These are phyloP conservation scores for Dactylellina cionopaga DNA, from an alignment of 2,329 filamentous ascomycete genomes.

Conservation along the genomic window DNA sequence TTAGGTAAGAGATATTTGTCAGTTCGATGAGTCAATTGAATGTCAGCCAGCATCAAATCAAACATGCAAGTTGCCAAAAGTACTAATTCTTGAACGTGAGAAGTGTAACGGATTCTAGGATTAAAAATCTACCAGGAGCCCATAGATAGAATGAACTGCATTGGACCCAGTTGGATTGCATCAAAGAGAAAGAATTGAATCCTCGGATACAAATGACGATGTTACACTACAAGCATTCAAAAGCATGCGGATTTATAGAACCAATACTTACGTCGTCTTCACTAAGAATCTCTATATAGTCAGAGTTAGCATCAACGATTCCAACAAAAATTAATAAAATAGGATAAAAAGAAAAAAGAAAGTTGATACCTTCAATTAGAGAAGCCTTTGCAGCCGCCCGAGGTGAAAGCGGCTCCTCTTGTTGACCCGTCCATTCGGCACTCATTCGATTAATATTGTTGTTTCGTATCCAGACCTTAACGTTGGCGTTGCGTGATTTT, in stretches of 20 bases:
- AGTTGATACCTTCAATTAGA: constrained; percentile 46
- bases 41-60: no score
- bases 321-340: neutral
- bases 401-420: constrained; percentile 52
- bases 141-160: no score
- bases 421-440: constrained; percentile 43
- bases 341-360: neutral
- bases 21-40: neutral
- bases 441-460: constrained; percentile 27
- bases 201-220: neutral
- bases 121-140: no score
- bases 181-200: neutral
- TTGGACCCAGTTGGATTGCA: no score
- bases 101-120: no score
- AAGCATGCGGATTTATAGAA: no score
- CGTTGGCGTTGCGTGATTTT: constrained; percentile 33
- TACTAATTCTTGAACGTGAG: no score
- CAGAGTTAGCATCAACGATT: constrained; percentile 17
- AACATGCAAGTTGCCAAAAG: no score
- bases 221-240: neutral
- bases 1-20: constrained; percentile 10
- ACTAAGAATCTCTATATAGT: constrained; percentile 25
- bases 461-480: neutral
- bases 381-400: constrained; percentile 47
- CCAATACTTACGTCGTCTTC: constrained; percentile 43